These are phyloP conservation scores for Leucocoprinus leucothites DNA, from an alignment of 768 basidiomycete species.

Conservation along the genomic window DNA sequence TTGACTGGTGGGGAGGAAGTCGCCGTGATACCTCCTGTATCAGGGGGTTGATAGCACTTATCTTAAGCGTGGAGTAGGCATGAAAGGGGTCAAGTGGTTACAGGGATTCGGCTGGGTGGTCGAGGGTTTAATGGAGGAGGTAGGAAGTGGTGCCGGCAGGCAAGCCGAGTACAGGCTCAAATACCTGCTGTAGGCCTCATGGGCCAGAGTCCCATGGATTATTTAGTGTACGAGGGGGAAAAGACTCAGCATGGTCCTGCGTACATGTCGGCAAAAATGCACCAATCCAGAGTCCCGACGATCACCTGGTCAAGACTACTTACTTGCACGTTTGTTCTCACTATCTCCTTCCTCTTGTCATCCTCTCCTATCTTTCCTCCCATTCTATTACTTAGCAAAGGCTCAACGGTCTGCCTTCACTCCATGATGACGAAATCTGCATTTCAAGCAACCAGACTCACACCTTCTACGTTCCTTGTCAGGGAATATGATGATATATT, in stretches of 20 bases:
- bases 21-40: constrained; percentile 79
- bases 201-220: background rate
- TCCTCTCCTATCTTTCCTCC: background rate
- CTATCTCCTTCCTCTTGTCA: constrained; percentile 11
- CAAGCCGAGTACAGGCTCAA: background rate
- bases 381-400: background rate
- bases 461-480: constrained; percentile 35
- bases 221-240: background rate
- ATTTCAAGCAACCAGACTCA: constrained; percentile 28
- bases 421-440: constrained; percentile 15
- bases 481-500: constrained; percentile 50
- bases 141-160: background rate
- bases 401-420: too few species aligned
- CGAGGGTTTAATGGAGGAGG: background rate
- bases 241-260: background rate
- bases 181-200: constrained; percentile 3
- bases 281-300: background rate
- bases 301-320: constrained; percentile 1
- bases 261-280: background rate
- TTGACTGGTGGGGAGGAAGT: constrained; percentile 74
- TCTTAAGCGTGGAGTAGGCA: background rate
- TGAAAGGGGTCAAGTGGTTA: too few species aligned
- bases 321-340: background rate
- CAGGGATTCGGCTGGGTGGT: too few species aligned
- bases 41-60: constrained; percentile 52